Percentiles rank a stretch among this genome's conserved stretches.
Conservation (phyloP, 768 basidiomycete genomes). For the Lentinula lateritia region DNA sequence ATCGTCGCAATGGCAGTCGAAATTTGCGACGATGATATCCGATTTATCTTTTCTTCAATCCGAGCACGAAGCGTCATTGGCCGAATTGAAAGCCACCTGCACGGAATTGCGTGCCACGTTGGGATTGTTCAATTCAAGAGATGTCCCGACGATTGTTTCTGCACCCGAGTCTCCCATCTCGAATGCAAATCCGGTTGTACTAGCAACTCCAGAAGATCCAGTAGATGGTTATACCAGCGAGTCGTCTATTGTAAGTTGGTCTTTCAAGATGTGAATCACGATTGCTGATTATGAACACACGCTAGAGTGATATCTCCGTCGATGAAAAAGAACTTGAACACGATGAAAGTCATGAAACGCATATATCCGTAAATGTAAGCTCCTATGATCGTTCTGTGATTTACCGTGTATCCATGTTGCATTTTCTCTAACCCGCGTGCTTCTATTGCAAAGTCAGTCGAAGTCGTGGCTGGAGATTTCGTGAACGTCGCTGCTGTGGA, state of each 20-base stretch:
- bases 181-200: background rate
- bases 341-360: background rate
- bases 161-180: background rate
- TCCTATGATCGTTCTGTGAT: background rate
- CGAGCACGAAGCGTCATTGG: background rate
- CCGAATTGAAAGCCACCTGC: background rate
- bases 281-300: background rate
- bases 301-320: background rate
- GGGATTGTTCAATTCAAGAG: background rate
- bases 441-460: background rate
- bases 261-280: background rate
- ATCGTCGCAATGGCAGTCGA: background rate
- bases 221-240: background rate
- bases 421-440: too few relatives aligned
- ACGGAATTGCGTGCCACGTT: background rate
- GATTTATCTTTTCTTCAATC: background rate
- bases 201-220: background rate
- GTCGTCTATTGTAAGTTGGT: background rate
- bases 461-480: background rate
- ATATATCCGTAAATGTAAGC: background rate
- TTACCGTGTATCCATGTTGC: background rate
- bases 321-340: background rate
- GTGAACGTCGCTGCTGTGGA: background rate
- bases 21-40: background rate
- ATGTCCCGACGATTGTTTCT: background rate